A percentile compares a stretch with the other conserved stretches of the same genome.
Conservation (phyloP, 1,284 basidiomycete species). For the Lentinula novae-zelandiae region DNA sequence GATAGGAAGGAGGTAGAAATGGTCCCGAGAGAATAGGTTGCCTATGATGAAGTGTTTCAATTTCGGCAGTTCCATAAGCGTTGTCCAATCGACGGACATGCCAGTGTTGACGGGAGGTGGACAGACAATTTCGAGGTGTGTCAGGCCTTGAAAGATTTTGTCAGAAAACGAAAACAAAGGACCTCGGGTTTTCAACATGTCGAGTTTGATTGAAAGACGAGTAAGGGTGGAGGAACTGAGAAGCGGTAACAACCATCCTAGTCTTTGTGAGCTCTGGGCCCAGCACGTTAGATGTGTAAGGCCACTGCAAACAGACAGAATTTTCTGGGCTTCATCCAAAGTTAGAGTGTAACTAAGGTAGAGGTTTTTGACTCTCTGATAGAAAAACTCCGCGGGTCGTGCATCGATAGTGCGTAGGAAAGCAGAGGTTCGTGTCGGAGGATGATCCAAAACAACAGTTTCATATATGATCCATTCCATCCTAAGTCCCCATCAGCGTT, state of each 20-base stretch:
- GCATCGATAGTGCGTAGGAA: conserved; percentile 25
- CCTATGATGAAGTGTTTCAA: conserved; percentile 31
- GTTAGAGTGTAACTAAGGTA: conserved; percentile 22
- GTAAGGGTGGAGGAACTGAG: not conserved
- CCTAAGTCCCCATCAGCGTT: conserved; percentile 15
- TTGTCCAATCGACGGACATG: conserved; percentile 22
- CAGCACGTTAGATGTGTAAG: conserved; percentile 23
- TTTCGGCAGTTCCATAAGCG: conserved; percentile 22
- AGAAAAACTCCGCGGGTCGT: conserved; percentile 26
- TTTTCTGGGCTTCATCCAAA: conserved; percentile 16
- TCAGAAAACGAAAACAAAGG: conserved; percentile 13
- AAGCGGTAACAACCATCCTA: not conserved
- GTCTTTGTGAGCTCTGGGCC: conserved; percentile 14
- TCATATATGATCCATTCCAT: conserved; percentile 28
- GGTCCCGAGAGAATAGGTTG: conserved; percentile 16
- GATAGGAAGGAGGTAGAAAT: conserved; percentile 19
- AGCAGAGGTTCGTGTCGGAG: conserved; percentile 11
- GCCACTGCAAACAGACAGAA: conserved; percentile 24
- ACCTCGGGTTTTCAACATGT: not conserved
- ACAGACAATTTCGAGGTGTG: conserved; percentile 30
- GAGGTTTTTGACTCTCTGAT: conserved; percentile 23
- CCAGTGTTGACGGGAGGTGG: conserved; percentile 13
- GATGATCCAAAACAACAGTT: conserved; percentile 23
- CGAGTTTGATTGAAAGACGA: conserved; percentile 7
- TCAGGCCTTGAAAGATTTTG: conserved; percentile 22